A percentile compares a stretch with the other conserved stretches of the same genome.
These are phyloP conservation scores for Blumeria graminis DNA, from an alignment of 2,329 filamentous ascomycete genomes.

Conservation along the genomic window DNA sequence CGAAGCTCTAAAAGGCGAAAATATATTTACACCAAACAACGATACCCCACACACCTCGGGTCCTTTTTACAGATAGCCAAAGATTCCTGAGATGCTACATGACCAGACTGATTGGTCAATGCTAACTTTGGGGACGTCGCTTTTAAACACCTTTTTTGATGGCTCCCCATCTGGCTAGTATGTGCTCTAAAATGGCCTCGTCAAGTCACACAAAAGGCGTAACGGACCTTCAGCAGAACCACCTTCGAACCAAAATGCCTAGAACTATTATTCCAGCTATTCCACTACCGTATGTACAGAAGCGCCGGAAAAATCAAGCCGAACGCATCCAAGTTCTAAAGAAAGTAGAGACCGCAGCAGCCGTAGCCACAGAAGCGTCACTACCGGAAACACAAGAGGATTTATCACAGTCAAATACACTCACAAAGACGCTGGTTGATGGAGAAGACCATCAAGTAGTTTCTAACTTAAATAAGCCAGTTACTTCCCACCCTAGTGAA, in stretches of 20 bases:
- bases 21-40: neutral
- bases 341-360: constrained; percentile 4
- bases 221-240: constrained; percentile 13
- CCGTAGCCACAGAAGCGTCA: neutral
- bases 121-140: constrained; percentile 18
- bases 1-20: too few species aligned
- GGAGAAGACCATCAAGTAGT: neutral
- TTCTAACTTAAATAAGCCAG: neutral
- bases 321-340: constrained; percentile 9
- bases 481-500: neutral
- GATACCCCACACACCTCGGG: neutral
- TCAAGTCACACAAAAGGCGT: constrained; percentile 7
- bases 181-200: constrained; percentile 9
- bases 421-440: neutral
- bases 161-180: too few species aligned
- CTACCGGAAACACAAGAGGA: neutral
- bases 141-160: constrained; percentile 4
- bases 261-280: constrained; percentile 14
- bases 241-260: constrained; percentile 8
- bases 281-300: constrained; percentile 14
- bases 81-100: constrained; percentile 16
- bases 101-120: constrained; percentile 13
- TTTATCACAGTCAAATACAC: neutral
- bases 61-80: constrained; percentile 1
- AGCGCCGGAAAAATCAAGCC: constrained; percentile 11